Percentiles rank a stretch among this genome's conserved stretches.
These are phyloP conservation scores for Microdochium paspali DNA, from an alignment of 2,329 filamentous ascomycete species.

Conservation along the genomic window DNA sequence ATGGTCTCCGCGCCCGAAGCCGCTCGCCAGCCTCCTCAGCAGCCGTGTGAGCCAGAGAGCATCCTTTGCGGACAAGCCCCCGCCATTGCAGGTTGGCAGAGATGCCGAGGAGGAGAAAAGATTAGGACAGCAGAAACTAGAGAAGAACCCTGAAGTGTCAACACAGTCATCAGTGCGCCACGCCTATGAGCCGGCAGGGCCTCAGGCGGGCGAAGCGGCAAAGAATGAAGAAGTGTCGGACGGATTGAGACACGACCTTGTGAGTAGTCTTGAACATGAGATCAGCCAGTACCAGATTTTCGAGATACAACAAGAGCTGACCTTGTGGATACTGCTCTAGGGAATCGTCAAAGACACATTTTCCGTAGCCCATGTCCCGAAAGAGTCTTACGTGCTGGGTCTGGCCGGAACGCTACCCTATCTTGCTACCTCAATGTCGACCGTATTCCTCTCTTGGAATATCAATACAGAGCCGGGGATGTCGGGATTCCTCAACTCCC, in stretches of 20 bases:
- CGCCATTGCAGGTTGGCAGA: slow-evolving; percentile 21
- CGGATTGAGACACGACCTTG: slow-evolving; percentile 41
- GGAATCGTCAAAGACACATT: slow-evolving; percentile 61
- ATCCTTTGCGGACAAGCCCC: slow-evolving; percentile 16
- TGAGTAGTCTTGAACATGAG: no score
- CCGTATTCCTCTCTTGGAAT: slow-evolving; percentile 74
- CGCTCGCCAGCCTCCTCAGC: neutral
- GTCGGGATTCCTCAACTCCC: slow-evolving; percentile 55
- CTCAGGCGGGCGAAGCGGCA: slow-evolving; percentile 8
- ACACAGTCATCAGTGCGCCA: slow-evolving; percentile 44
- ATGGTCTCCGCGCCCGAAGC: neutral
- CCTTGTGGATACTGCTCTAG: slow-evolving; percentile 23
- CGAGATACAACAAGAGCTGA: slow-evolving; percentile 1
- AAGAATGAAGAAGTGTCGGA: slow-evolving; percentile 17
- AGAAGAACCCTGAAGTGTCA: slow-evolving; percentile 50
- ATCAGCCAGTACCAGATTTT: neutral
- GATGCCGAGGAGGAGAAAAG: slow-evolving; percentile 48
- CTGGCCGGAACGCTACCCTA: slow-evolving; percentile 79
- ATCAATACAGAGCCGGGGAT: slow-evolving; percentile 58
- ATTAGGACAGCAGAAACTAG: slow-evolving; percentile 43
- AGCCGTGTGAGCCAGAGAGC: slow-evolving; percentile 12
- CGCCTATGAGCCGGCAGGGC: slow-evolving; percentile 27
- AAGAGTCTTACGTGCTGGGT: slow-evolving; percentile 58
- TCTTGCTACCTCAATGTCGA: slow-evolving; percentile 72
- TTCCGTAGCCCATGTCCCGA: slow-evolving; percentile 53